Percentiles rank a stretch among this genome's conserved stretches.
These are phyloP conservation scores for Choiromyces venosus DNA, from an alignment of 495 filamentous ascomycete genomes.

Conservation along the genomic window DNA sequence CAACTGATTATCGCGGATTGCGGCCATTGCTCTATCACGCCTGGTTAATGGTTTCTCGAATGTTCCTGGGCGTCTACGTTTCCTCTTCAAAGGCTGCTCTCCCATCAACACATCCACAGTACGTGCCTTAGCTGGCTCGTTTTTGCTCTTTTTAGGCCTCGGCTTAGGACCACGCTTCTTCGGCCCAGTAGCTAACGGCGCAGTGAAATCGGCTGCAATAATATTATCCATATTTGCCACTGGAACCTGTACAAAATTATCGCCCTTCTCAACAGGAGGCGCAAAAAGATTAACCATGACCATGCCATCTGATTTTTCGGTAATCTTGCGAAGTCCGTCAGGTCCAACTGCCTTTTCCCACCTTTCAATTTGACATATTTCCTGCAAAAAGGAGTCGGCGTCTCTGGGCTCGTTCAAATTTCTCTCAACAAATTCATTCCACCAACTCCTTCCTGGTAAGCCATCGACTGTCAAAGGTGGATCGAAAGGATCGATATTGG, in stretches of 20 bases:
- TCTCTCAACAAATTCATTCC: slow-evolving; percentile 42
- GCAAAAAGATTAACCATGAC: slow-evolving; percentile 43
- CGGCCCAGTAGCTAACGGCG: slow-evolving; percentile 12
- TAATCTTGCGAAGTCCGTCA: slow-evolving; percentile 8
- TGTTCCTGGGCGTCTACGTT: slow-evolving; percentile 32
- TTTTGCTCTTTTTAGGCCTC: slow-evolving; percentile 8
- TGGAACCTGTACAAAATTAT: slow-evolving; percentile 35
- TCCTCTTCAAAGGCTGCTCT: slow-evolving; percentile 26
- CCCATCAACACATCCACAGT: slow-evolving; percentile 37
- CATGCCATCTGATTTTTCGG: slow-evolving; percentile 27
- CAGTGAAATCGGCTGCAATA: slow-evolving; percentile 32
- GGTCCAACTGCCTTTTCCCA: slow-evolving; percentile 31
- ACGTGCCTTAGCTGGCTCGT: slow-evolving; percentile 16
- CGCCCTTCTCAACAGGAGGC: slow-evolving; percentile 31
- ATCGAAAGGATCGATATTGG: slow-evolving; percentile 24
- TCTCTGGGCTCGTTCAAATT: slow-evolving; percentile 33
- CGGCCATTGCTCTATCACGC: slow-evolving; percentile 40
- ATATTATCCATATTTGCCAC: slow-evolving; percentile 35
- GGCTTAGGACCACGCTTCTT: slow-evolving; percentile 31
- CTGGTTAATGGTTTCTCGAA: slow-evolving; percentile 33
- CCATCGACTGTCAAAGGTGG: slow-evolving; percentile 27
- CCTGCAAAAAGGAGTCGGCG: slow-evolving; percentile 31
- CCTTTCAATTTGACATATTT: slow-evolving; percentile 35
- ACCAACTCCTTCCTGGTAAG: slow-evolving; percentile 36
- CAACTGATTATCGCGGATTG: slow-evolving; percentile 36